Base-by-base conservation (phyloP, 345 rosid species). In the Eucalyptus grandis region DNA sequence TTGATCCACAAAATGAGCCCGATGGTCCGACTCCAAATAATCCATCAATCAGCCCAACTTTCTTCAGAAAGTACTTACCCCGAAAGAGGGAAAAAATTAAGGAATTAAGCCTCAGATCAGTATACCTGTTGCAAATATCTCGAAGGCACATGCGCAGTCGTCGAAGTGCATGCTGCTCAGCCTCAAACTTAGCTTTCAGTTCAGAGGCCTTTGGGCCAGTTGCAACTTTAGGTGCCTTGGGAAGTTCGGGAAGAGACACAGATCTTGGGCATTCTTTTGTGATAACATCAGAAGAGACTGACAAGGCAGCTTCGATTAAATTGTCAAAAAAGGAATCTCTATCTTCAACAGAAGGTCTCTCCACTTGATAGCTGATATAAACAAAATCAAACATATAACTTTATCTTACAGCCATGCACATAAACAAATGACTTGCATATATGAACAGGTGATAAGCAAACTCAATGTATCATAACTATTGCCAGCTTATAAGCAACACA, bases 101-200 rank as follows among this genome's bases (percentile, higher is more conserved):
- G 44, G 56, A 13, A n/a, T 40, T 24, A 40, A n/a, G n/a, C 49
- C 22, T 22, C 58, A 53, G 34, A 53, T 49, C 86, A 80, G 62
- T 58, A 94, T 94, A 97, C 99, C 99, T 93, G 87, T 98, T 98
- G 94, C 99, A 98, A 96, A 98, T 89, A 92, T 98, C 99, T 94
- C 99, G 94, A 88, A 98, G 99, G 94, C 99, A 98, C 99, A 97
- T 98, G 89, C 99, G 96, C 89, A 97, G 92, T 86, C 99, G 94
- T 83, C 99, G 97, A 91, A 98, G 99, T 72, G 99, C 98, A 93
- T 98, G 99, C 92, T 98, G 99, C 95, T 98, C 99, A 49, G 99
- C 97, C 94, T 97, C 99, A 88, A 96, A 95, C 95, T 96, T 95
- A 87, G 99, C 98, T 91, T 95, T 97, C 90, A 98, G 88, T 92